Percentiles rank a stretch among this genome's conserved stretches.
Evolutionary conservation across 371 early-diverging fungal genomes (phyloP).

Genomic region (Batkoa obscura): DNA sequence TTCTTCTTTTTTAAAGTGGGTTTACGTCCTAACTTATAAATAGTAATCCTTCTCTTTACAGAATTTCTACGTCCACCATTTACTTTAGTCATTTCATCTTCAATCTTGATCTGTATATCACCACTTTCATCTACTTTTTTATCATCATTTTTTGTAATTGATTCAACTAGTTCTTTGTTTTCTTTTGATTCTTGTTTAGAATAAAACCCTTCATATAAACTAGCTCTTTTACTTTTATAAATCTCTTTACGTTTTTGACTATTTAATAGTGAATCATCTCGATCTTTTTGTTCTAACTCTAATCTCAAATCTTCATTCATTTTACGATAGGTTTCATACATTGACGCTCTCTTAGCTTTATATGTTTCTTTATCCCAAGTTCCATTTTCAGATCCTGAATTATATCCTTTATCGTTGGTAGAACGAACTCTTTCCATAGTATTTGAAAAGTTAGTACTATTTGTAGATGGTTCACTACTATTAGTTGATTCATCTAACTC

Average conservation of each 20-base stretch:
- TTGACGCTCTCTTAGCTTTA: constrained; percentile 3
- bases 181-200: too few species aligned
- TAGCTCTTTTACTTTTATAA: constrained; percentile 1
- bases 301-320: not conserved
- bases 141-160: too few species aligned
- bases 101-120: not conserved
- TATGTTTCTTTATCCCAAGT: not conserved
- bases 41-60: not conserved
- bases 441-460: too few species aligned
- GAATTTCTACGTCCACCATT: not conserved
- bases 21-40: not conserved
- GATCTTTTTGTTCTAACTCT: not conserved
- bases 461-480: not conserved
- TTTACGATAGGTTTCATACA: constrained; percentile 5
- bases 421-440: not conserved
- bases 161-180: too few species aligned
- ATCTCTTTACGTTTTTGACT: not conserved
- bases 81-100: not conserved
- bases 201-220: not conserved
- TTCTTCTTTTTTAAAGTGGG: too few species aligned
- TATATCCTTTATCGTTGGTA: not conserved
- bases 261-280: too few species aligned
- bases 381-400: not conserved
- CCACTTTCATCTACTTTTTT: too few species aligned
- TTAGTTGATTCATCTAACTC: not conserved